Percentiles rank a stretch among this genome's conserved stretches.
phyloP scores from a whole-genome alignment of 2,329 filamentous ascomycete species.

The Parastagonospora avenae region DNA sequence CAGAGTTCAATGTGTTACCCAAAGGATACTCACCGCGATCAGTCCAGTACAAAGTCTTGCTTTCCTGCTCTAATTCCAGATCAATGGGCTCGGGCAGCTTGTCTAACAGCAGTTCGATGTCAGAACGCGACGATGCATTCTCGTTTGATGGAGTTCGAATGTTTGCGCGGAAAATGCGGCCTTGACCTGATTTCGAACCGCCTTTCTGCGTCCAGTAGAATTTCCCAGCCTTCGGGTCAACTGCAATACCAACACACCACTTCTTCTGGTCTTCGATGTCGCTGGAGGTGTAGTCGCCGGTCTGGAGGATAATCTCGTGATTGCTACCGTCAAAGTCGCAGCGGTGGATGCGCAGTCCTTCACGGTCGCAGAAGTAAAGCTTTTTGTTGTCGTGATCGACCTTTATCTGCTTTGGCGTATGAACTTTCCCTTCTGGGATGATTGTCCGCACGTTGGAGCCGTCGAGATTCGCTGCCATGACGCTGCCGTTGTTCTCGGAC shows the following conservation, averaged over 20 bases:
- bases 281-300: not conserved
- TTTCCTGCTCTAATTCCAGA: slow-evolving; percentile 58
- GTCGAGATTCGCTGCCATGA: slow-evolving; percentile 56
- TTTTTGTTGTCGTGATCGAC: slow-evolving; percentile 10
- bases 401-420: slow-evolving; percentile 54
- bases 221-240: slow-evolving; percentile 50
- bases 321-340: slow-evolving; percentile 17
- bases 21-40: slow-evolving; percentile 63
- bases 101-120: slow-evolving; percentile 33
- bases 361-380: slow-evolving; percentile 46
- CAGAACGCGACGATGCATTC: slow-evolving; percentile 18
- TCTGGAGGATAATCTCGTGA: slow-evolving; percentile 16
- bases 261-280: slow-evolving; percentile 39
- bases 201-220: slow-evolving; percentile 69
- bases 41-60: slow-evolving; percentile 62
- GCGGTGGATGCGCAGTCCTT: slow-evolving; percentile 48
- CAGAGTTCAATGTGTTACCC: slow-evolving; percentile 60
- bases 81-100: slow-evolving; percentile 55
- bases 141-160: slow-evolving; percentile 47
- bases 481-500: slow-evolving; percentile 47
- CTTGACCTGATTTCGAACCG: slow-evolving; percentile 55
- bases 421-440: slow-evolving; percentile 46
- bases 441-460: slow-evolving; percentile 54
- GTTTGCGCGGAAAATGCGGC: slow-evolving; percentile 60
- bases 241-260: slow-evolving; percentile 63